Conservation (phyloP, 108 stramenopile species). For the Stephanodiscus minutulus region DNA sequence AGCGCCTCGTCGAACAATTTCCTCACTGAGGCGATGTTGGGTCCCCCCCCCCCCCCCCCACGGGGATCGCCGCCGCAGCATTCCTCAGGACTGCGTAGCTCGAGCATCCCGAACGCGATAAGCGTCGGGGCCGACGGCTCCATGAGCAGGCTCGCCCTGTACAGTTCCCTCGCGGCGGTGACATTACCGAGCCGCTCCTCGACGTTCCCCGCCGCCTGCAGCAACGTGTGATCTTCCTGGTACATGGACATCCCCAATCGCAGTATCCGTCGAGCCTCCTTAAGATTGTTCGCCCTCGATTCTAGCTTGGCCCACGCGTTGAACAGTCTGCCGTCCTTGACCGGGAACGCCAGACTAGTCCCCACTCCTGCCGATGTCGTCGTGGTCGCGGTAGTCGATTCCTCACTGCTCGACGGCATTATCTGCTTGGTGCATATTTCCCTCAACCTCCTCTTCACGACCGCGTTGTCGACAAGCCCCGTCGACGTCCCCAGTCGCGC, state of each 20-base stretch:
- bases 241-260: conserved; percentile 61
- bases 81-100: conserved; percentile 64
- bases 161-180: conserved; percentile 64
- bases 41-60: not conserved
- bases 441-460: conserved; percentile 36
- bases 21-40: conserved; percentile 56
- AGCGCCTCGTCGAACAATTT: conserved; percentile 80
- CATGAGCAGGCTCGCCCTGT: conserved; percentile 62
- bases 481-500: conserved; percentile 64
- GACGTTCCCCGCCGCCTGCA: conserved; percentile 81
- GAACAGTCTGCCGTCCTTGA: conserved; percentile 76
- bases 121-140: conserved; percentile 80
- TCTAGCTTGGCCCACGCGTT: conserved; percentile 84
- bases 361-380: not conserved
- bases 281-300: conserved; percentile 57
- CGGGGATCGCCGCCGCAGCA: conserved; percentile 5
- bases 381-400: not conserved
- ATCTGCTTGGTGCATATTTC: conserved; percentile 45
- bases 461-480: conserved; percentile 36
- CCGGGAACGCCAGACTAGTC: conserved; percentile 16
- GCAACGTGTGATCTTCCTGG: conserved; percentile 68
- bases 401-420: conserved; percentile 6
- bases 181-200: conserved; percentile 79
- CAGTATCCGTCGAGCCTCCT: conserved; percentile 64
- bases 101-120: conserved; percentile 79